phyloP scores from a whole-genome alignment of 2,329 filamentous ascomycete species.

The Sporothrix phasma region DNA sequence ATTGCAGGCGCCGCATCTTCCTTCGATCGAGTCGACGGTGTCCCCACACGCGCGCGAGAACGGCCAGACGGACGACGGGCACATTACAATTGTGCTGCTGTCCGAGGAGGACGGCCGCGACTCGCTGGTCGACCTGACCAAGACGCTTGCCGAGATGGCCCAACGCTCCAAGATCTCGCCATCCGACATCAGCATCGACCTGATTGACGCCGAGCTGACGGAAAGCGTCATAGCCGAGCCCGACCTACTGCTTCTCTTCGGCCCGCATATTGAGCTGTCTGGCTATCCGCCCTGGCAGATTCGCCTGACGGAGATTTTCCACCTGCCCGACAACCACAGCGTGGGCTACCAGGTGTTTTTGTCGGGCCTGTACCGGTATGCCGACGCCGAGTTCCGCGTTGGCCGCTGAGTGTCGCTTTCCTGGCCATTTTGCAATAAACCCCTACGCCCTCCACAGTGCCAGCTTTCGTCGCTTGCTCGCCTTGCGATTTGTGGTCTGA shows the following conservation, averaged over 20 bases:
- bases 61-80: constrained; percentile 26
- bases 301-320: constrained; percentile 86
- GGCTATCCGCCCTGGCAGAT: constrained; percentile 97
- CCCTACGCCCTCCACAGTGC: too few species aligned
- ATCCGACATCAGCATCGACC: constrained; percentile 70
- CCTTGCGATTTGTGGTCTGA: background rate
- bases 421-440: too few species aligned
- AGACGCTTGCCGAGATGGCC: constrained; percentile 89
- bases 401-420: constrained; percentile 42
- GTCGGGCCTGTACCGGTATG: constrained; percentile 71
- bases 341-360: constrained; percentile 95
- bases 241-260: constrained; percentile 80
- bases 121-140: constrained; percentile 89
- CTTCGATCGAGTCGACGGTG: constrained; percentile 41
- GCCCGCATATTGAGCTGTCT: constrained; percentile 69
- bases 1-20: constrained; percentile 60
- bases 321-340: constrained; percentile 62
- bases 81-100: constrained; percentile 61
- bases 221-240: constrained; percentile 77
- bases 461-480: background rate
- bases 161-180: constrained; percentile 76
- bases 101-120: constrained; percentile 83
- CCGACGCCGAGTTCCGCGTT: constrained; percentile 79
- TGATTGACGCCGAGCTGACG: constrained; percentile 81
- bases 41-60: constrained; percentile 29